Percentiles rank a stretch among this genome's conserved stretches.
phyloP scores from a whole-genome alignment of 805 yeast genomes.

The Debaryomyces tyrocola region DNA sequence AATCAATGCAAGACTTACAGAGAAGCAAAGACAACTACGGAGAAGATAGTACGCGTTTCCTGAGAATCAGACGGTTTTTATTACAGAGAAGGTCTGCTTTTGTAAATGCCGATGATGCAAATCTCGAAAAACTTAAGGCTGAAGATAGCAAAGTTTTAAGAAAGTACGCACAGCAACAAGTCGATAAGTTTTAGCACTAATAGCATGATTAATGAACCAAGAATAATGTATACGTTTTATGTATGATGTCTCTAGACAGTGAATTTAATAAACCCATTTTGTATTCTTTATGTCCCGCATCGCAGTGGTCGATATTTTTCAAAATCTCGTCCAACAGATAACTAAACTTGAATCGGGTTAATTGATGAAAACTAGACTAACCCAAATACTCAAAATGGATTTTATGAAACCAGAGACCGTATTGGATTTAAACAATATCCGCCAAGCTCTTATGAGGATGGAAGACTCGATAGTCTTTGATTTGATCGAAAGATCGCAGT shows the following conservation, averaged over 20 bases:
- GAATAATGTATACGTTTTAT: too few species aligned
- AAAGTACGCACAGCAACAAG: slow-evolving; percentile 31
- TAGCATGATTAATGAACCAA: too few species aligned
- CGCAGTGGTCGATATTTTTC: too few species aligned
- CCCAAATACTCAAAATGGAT: slow-evolving; percentile 54
- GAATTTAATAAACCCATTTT: too few species aligned
- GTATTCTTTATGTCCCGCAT: too few species aligned
- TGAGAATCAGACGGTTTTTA: slow-evolving; percentile 34
- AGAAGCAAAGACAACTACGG: slow-evolving; percentile 27
- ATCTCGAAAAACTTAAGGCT: slow-evolving; percentile 13
- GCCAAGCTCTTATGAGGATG: slow-evolving; percentile 85
- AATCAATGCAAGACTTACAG: slow-evolving; percentile 28
- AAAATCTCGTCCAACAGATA: too few species aligned
- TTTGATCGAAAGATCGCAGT: slow-evolving; percentile 91
- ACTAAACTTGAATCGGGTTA: too few species aligned
- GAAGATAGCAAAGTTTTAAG: slow-evolving; percentile 32
- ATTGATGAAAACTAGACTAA: background rate
- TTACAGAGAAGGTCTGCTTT: slow-evolving; percentile 29
- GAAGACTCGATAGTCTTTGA: slow-evolving; percentile 95
- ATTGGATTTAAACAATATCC: slow-evolving; percentile 75
- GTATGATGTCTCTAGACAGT: too few species aligned
- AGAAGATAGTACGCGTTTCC: slow-evolving; percentile 25
- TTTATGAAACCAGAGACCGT: slow-evolving; percentile 82
- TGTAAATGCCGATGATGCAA: slow-evolving; percentile 16
- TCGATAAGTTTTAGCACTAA: slow-evolving; percentile 10